Evolutionary conservation across 768 basidiomycete genomes (phyloP), one percentile per base, ranked within the genome.

Genomic region (Lactifluus subvellereus): DNA sequence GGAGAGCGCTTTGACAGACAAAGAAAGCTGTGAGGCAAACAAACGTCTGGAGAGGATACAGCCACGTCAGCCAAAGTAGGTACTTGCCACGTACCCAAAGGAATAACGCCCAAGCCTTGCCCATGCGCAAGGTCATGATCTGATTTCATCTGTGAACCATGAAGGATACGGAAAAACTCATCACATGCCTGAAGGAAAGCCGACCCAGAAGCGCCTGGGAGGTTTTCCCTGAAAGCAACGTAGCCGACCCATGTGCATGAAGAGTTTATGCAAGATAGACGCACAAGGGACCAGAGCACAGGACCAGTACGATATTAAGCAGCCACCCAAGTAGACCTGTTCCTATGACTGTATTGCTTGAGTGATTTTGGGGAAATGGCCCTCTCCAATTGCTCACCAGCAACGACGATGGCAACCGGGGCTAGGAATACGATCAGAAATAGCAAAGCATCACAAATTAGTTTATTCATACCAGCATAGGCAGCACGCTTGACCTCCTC

Each of bases 11-110:
- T 73, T 91, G 89, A 16, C 84, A 85, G 60, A 91, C 89, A 72
- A 91, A 91, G 77, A 92, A 94, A 0, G 93, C 93, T 16, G 91
- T 91, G 61, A 90, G 71, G 77, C 91, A 93, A 35, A 91, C 88
- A 65, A 87, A 85, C 13, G 78, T 78, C 86, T 86, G 37, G 22
- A 38, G 49, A 62, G n/a, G 13, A 43, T 47, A 13, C 7, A 51
- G 43, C 16, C 37, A 63, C 43, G 30, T 27, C 27, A 27, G 27
- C 10, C 14, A 57, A 50, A 38, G 48, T 43, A 9, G 35, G 6
- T 45, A 51, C 8, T 49, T 53, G 16, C 11, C 38, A 42, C 54
- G 70, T 72, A 86, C 85, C 92, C 92, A 95, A 49, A 94, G 80
- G 60, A 88, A 80, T 54, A 94, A 79, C 6, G 89, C 82, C 38